Evolutionary conservation across 1,284 basidiomycete genomes (phyloP).

Genomic region (Ustilago crameri): DNA sequence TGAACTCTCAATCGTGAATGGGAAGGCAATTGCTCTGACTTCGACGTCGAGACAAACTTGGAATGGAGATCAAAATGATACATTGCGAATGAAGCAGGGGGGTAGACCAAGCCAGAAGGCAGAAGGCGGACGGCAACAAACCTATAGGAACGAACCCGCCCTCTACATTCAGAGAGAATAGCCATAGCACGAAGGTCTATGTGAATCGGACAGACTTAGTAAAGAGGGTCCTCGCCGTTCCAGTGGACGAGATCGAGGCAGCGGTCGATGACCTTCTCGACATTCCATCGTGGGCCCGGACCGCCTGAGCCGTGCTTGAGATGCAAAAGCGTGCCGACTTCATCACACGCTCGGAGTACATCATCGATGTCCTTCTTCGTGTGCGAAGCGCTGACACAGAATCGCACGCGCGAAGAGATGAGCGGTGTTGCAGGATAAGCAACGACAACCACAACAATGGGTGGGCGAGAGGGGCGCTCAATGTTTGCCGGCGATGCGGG

Average conservation of each 20-base stretch:
- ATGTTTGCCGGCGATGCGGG: slow-evolving; percentile 41
- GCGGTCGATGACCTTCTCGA: slow-evolving; percentile 80
- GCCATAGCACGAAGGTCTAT: too few species aligned
- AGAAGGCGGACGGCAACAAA: too few species aligned
- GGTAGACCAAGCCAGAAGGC: background rate
- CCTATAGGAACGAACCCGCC: too few species aligned
- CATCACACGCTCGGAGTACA: slow-evolving; percentile 87
- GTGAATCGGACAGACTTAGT: slow-evolving; percentile 7
- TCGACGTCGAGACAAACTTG: background rate
- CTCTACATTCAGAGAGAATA: too few species aligned
- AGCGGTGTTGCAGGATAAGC: slow-evolving; percentile 84
- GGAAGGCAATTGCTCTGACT: too few species aligned
- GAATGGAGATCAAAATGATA: slow-evolving; percentile 6
- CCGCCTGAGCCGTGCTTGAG: slow-evolving; percentile 78
- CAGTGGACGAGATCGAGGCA: slow-evolving; percentile 80
- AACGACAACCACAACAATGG: slow-evolving; percentile 65
- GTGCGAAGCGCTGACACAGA: slow-evolving; percentile 93
- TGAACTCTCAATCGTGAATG: background rate
- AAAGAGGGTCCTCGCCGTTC: slow-evolving; percentile 59
- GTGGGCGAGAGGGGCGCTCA: slow-evolving; percentile 52
- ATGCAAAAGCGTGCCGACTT: slow-evolving; percentile 87
- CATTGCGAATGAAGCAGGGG: slow-evolving; percentile 14
- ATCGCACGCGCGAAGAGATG: slow-evolving; percentile 87
- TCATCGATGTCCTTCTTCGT: slow-evolving; percentile 96
- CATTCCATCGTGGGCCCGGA: slow-evolving; percentile 78